Conservation (phyloP, 2,329 filamentous ascomycete species). For the Talaromyces sp. region DNA sequence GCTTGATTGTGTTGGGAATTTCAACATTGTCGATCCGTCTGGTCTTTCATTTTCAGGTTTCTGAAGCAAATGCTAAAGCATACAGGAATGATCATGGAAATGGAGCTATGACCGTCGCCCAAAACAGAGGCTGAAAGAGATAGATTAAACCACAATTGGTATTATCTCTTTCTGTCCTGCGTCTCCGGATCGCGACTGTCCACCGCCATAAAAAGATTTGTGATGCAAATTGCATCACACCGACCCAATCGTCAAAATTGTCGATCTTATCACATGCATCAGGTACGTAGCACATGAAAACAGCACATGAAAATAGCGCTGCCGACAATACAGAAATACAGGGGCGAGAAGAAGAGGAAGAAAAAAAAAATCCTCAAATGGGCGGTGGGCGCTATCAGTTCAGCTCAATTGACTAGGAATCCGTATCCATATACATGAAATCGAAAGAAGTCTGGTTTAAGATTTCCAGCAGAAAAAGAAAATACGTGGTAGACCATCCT, state of each 20-base stretch:
- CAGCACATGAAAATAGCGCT: not conserved
- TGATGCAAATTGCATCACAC: not conserved
- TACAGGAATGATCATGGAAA: not conserved
- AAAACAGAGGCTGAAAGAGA: not conserved
- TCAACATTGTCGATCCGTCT: not conserved
- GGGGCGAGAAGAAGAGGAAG: too few species aligned
- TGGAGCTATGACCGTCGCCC: not conserved
- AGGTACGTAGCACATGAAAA: not conserved
- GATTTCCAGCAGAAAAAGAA: not conserved
- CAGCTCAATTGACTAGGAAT: not conserved
- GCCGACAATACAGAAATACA: not conserved
- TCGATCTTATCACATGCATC: not conserved
- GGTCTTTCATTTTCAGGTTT: not conserved
- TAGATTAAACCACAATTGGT: not conserved
- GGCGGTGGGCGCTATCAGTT: not conserved
- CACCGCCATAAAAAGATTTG: not conserved
- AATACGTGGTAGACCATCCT: not conserved
- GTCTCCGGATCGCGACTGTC: not conserved
- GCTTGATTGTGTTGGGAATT: not conserved
- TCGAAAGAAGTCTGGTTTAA: not conserved
- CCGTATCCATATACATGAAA: not conserved
- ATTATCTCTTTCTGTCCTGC: not conserved
- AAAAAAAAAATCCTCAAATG: not conserved
- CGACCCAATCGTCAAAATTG: not conserved
- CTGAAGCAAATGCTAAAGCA: not conserved